Conservation (phyloP, 805 yeast genomes). For the Candida patagonica region DNA sequence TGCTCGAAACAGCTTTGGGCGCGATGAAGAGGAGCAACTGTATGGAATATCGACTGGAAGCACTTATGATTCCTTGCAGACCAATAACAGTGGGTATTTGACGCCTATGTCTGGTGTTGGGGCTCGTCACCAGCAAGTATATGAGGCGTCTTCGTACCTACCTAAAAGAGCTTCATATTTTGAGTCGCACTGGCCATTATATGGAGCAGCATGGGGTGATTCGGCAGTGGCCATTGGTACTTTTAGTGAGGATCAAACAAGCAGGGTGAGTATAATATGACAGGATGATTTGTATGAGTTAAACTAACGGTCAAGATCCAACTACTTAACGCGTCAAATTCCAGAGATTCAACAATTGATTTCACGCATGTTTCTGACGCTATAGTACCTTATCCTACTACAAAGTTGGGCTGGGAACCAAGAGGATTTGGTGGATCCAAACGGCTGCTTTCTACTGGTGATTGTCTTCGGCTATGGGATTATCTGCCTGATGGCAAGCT, state of each 20-base stretch:
- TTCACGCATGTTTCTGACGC: conserved; percentile 44
- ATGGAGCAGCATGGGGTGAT: conserved; percentile 43
- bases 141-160: conserved; percentile 1
- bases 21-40: conserved; percentile 5
- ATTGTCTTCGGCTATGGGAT: conserved; percentile 58
- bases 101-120: background rate
- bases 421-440: conserved; percentile 19
- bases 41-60: background rate
- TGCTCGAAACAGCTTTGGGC: background rate
- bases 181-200: conserved; percentile 43
- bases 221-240: conserved; percentile 57
- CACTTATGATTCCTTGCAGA: background rate
- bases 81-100: background rate
- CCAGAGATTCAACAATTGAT: conserved; percentile 18
- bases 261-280: conserved; percentile 36
- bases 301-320: background rate
- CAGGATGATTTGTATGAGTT: background rate
- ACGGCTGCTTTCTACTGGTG: conserved; percentile 60
- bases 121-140: background rate
- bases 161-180: conserved; percentile 34
- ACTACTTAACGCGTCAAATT: background rate
- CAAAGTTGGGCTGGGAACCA: conserved; percentile 69
- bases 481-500: conserved; percentile 27
- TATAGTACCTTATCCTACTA: conserved; percentile 56
- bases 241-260: conserved; percentile 66